Evolutionary conservation across 1,284 basidiomycete species (phyloP), one percentile per base, ranked within the genome.

Genomic region (Crucibulum parvulum): DNA sequence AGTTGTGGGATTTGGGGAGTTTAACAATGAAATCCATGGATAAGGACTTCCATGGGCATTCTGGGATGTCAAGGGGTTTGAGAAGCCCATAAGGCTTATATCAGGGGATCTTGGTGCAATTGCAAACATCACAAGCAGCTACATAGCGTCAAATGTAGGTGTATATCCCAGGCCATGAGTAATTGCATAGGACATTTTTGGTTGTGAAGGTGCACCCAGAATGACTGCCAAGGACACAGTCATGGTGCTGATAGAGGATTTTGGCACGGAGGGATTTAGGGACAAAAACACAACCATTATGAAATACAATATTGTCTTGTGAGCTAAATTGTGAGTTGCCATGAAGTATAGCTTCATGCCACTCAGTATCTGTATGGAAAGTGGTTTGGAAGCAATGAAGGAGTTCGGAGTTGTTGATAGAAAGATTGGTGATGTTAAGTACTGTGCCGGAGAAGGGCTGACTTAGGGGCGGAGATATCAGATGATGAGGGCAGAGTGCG

Each of bases 21-120:
- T 75, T 69, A n/a, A 72, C 74, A 54, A 85, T 81, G 61, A 78
- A 74, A 60, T 84, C 81, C 75, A 83, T 78, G 0, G 76, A 77
- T 18, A 84, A 73, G 0, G 70, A 74, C 2, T 57, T 53, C 80
- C 80, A 85, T 8, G 80, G 79, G 7, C 66, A 45, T 4, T 67
- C 45, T 0, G 76, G 72, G 11, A 81, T 68, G 1, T 72, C 74
- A 13, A 81, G 69, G 8, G 75, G 75, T 55, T 76, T 58, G 3
- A 81, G 64, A 1, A 73, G 57, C 3, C 80, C 77, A 58, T 76
- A 77, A 3, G 73, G 74, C 34, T 71, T 68, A 55, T 75, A 74
- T 0, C 64, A 62, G 7, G 66, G 60, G 6, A 56, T n/a, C 54
- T 83, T 81, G 46, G 60, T 68, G 4, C 69, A 63, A 7, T 60